A percentile compares a stretch with the other conserved stretches of the same genome.
phyloP scores from a whole-genome alignment of 805 yeast species.

The Metschnikowia bowlesiae region DNA sequence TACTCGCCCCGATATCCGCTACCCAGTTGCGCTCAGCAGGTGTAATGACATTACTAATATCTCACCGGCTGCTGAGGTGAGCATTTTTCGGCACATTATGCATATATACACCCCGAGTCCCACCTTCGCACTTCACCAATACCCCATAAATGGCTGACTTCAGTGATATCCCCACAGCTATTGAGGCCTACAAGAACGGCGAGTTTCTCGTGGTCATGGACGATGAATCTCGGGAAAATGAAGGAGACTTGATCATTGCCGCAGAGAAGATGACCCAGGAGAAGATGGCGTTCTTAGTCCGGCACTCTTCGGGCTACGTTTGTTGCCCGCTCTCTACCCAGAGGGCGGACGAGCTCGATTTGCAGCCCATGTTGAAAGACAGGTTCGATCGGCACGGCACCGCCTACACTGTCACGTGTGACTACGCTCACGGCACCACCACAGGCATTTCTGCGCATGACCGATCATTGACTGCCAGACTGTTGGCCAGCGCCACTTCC shows the following conservation, averaged over 20 bases:
- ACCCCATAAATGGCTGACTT: constrained; percentile 26
- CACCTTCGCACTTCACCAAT: background rate
- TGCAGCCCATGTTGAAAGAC: constrained; percentile 70
- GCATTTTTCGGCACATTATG: constrained; percentile 1
- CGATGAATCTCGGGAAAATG: constrained; percentile 93
- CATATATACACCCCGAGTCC: background rate
- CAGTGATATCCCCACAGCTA: constrained; percentile 61
- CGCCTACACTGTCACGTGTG: constrained; percentile 93
- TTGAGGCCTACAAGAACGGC: constrained; percentile 63
- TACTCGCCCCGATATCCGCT: background rate
- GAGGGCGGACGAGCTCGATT: constrained; percentile 73
- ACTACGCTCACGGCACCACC: constrained; percentile 81
- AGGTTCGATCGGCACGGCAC: constrained; percentile 84
- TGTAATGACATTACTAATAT: constrained; percentile 1
- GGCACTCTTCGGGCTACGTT: constrained; percentile 84
- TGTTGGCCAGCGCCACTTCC: constrained; percentile 58
- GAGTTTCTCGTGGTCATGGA: constrained; percentile 94
- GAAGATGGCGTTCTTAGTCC: constrained; percentile 91
- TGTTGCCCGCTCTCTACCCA: constrained; percentile 82
- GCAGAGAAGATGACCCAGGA: constrained; percentile 75
- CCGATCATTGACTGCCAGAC: constrained; percentile 75
- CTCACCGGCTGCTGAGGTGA: background rate
- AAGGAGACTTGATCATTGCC: constrained; percentile 94
- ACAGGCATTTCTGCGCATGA: constrained; percentile 97
- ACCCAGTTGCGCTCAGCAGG: too few species aligned